These are phyloP conservation scores for Termitomyces sp. DNA, from an alignment of 768 basidiomycete genomes.

Conservation along the genomic window DNA sequence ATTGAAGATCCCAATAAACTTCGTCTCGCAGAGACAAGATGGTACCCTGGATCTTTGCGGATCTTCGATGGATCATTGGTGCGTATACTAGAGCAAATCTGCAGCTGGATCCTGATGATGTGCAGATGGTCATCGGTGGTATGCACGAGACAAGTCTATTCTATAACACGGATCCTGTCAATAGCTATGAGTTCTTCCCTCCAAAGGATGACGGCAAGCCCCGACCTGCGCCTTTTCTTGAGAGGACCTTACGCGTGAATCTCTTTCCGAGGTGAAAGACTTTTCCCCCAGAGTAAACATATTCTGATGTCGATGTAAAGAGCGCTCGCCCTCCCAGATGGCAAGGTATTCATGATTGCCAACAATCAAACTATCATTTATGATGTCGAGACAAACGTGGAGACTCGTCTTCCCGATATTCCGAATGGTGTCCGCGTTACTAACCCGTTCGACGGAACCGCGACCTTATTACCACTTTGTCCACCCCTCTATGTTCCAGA, in stretches of 20 bases:
- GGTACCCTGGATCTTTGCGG: slow-evolving; percentile 39
- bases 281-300: not conserved
- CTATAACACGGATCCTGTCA: slow-evolving; percentile 50
- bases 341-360: slow-evolving; percentile 38
- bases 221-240: slow-evolving; percentile 2
- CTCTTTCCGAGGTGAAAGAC: slow-evolving; percentile 19
- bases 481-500: slow-evolving; percentile 41
- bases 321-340: slow-evolving; percentile 32
- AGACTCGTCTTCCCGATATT: slow-evolving; percentile 37
- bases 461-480: slow-evolving; percentile 33
- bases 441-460: slow-evolving; percentile 38
- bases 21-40: slow-evolving; percentile 33
- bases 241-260: slow-evolving; percentile 19
- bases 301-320: not conserved
- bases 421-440: slow-evolving; percentile 43
- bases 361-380: slow-evolving; percentile 41
- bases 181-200: slow-evolving; percentile 39
- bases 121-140: slow-evolving; percentile 26
- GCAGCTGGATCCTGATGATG: not conserved
- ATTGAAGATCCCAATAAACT: slow-evolving; percentile 32
- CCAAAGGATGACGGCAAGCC: slow-evolving; percentile 30
- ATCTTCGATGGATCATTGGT: slow-evolving; percentile 32
- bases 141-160: slow-evolving; percentile 27
- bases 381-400: slow-evolving; percentile 35
- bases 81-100: not conserved